phyloP scores from a whole-genome alignment of 2,329 filamentous ascomycete species.

The Graphilbum sp. region DNA sequence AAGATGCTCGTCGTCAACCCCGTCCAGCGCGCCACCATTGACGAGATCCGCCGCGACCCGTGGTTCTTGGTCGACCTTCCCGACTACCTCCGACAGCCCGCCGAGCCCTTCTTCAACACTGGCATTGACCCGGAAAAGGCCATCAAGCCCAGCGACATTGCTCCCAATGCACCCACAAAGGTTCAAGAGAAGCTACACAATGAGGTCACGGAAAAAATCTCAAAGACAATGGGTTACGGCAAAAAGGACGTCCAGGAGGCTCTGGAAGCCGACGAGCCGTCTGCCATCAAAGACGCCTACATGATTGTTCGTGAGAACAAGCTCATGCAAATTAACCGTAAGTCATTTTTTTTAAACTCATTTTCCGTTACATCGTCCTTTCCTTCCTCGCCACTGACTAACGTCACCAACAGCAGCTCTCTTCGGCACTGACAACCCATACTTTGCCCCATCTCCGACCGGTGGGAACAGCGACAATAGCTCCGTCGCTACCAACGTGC shows the following conservation, averaged over 20 bases:
- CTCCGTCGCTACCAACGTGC: slow-evolving; percentile 35
- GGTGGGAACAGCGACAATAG: slow-evolving; percentile 33
- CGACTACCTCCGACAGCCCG: slow-evolving; percentile 69
- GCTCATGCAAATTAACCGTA: slow-evolving; percentile 87
- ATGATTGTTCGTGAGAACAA: slow-evolving; percentile 96
- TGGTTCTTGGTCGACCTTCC: slow-evolving; percentile 88
- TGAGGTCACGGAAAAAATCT: slow-evolving; percentile 86
- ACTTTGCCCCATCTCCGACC: slow-evolving; percentile 27
- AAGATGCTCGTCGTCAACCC: slow-evolving; percentile 93
- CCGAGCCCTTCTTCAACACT: slow-evolving; percentile 84
- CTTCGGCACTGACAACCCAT: slow-evolving; percentile 29
- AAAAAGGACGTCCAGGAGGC: slow-evolving; percentile 92
- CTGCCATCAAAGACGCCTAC: slow-evolving; percentile 97
- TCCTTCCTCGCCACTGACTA: not conserved
- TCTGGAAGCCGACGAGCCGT: slow-evolving; percentile 78
- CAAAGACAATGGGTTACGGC: slow-evolving; percentile 95
- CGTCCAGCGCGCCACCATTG: slow-evolving; percentile 82
- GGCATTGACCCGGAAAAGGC: slow-evolving; percentile 88
- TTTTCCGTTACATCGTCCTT: too few relatives aligned
- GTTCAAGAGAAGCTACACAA: slow-evolving; percentile 84
- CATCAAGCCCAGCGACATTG: slow-evolving; percentile 69
- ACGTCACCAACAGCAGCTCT: too few relatives aligned
- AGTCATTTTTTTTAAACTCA: too few relatives aligned
- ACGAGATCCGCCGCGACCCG: slow-evolving; percentile 80
- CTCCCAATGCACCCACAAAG: slow-evolving; percentile 58